A percentile compares a stretch with the other conserved stretches of the same genome.
These are phyloP conservation scores for Magnaporthales sp. DNA, from an alignment of 2,329 filamentous ascomycete species.

Conservation along the genomic window DNA sequence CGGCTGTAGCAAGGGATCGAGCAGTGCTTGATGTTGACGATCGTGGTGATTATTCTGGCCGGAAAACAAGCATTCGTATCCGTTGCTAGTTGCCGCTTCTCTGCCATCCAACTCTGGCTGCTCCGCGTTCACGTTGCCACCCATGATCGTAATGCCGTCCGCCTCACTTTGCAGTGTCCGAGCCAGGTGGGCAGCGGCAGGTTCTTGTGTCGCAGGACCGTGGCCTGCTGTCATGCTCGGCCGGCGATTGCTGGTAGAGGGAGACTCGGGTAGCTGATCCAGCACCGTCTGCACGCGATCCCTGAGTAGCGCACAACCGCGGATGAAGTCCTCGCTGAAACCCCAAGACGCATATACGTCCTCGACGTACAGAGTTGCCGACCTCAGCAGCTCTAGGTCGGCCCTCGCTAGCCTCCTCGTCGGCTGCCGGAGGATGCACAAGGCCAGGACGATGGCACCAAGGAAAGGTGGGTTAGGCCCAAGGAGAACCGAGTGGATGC, in stretches of 20 bases:
- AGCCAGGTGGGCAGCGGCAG: background rate
- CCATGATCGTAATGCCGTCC: background rate
- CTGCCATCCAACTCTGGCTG: background rate
- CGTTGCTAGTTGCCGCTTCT: background rate
- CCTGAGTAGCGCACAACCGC: background rate
- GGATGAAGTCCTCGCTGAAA: background rate
- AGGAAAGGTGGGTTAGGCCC: constrained; percentile 12
- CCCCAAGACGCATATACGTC: constrained; percentile 7
- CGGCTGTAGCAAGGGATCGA: background rate
- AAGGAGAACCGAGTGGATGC: background rate
- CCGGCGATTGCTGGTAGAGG: too few relatives aligned
- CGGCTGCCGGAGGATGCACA: constrained; percentile 12
- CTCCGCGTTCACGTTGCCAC: background rate
- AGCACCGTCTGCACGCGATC: background rate
- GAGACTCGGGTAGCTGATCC: background rate
- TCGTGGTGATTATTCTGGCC: background rate
- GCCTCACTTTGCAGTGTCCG: background rate
- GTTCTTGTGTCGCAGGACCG: background rate
- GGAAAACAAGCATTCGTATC: background rate
- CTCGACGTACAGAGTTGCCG: constrained; percentile 12
- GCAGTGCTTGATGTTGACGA: background rate
- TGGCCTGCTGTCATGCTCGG: background rate
- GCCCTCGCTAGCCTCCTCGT: constrained; percentile 12
- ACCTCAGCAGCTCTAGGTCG: constrained; percentile 12
- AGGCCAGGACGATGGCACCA: constrained; percentile 12